Conservation (phyloP, 441 rosid genomes). For the Dalechampia spathulata region DNA sequence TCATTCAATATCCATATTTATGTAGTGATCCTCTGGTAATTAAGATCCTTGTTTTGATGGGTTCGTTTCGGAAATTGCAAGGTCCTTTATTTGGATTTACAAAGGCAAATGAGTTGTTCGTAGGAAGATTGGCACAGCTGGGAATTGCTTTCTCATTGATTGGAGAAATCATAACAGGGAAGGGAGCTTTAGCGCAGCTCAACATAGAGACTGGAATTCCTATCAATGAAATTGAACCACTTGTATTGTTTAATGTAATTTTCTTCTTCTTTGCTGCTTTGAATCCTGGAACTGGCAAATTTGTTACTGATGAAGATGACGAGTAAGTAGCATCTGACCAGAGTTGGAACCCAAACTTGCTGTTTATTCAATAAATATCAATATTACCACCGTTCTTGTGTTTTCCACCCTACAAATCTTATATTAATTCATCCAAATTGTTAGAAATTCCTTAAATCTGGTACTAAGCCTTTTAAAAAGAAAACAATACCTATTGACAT, state of each 20-base stretch:
- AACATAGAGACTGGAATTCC: slow-evolving; percentile 95
- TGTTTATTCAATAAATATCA: too few species aligned
- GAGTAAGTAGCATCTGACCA: too few species aligned
- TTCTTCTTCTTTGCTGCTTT: slow-evolving; percentile 87
- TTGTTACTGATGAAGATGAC: slow-evolving; percentile 66
- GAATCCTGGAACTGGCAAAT: slow-evolving; percentile 88
- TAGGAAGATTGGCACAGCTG: slow-evolving; percentile 88
- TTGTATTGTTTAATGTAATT: slow-evolving; percentile 73
- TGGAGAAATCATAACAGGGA: slow-evolving; percentile 85
- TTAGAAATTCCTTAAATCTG: too few species aligned
- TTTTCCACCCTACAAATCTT: too few species aligned
- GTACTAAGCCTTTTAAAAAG: too few species aligned
- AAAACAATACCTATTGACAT: too few species aligned
- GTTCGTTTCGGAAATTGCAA: slow-evolving; percentile 15
- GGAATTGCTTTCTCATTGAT: slow-evolving; percentile 93
- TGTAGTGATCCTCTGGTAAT: too few species aligned
- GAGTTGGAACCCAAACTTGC: too few species aligned
- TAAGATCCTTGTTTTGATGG: too few species aligned
- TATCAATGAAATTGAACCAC: slow-evolving; percentile 72
- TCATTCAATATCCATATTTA: too few species aligned
- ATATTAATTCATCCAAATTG: too few species aligned
- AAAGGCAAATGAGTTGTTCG: slow-evolving; percentile 79
- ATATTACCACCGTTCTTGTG: too few species aligned
- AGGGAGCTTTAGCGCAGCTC: slow-evolving; percentile 92
- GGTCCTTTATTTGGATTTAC: slow-evolving; percentile 95